Evolutionary conservation across 441 rosid genomes (phyloP), one percentile per base, ranked within the genome.

Genomic region (Populus tomentosa): DNA sequence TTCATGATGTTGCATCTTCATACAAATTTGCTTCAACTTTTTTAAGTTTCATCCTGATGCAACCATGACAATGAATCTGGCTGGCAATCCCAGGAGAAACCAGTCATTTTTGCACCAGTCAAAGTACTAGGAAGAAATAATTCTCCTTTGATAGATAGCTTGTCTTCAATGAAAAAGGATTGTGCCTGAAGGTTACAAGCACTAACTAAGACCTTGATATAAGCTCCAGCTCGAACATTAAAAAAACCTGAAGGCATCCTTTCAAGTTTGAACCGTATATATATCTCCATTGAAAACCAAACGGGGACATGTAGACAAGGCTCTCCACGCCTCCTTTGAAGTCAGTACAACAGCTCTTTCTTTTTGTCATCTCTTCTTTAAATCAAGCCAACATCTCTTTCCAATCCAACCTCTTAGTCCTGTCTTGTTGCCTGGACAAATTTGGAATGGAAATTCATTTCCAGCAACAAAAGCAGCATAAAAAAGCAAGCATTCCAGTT

Each of bases 371-470:
- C 35, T 53, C 66, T 62, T 53, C 23, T 35, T 65, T 65, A 4
- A 36, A 46, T 21, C 56, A n/a, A 67, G 24, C 26, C 80, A 30
- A 23, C 56, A 6, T 53, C 14, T 24, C 35, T 50, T 38, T 71
- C 50, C 33, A n/a, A 10, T 32, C 69, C 56, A 32, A 28, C 10
- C 59, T 50, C 69, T 2, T 4, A 13, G 6, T 71, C 40, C 46
- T 0, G 33, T 13, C 11, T 68, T 9, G 28, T 69, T 28, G 67
- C 73, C 50, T 53, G 9, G 35, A n/a, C 71, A 67, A 14, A 21
- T 56, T 70, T 16, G 26, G 80, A 24, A 89, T 88, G 95, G 93
- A 89, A 77, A 83, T 86, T 77, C 88, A 86, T 5, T 87, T 87
- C 78, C 92, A 87, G 26, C 84, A 84, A 53, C 88, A 81, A 24